phyloP scores from a whole-genome alignment of 2,329 filamentous ascomycete genomes.

The Neonectria faginata region DNA sequence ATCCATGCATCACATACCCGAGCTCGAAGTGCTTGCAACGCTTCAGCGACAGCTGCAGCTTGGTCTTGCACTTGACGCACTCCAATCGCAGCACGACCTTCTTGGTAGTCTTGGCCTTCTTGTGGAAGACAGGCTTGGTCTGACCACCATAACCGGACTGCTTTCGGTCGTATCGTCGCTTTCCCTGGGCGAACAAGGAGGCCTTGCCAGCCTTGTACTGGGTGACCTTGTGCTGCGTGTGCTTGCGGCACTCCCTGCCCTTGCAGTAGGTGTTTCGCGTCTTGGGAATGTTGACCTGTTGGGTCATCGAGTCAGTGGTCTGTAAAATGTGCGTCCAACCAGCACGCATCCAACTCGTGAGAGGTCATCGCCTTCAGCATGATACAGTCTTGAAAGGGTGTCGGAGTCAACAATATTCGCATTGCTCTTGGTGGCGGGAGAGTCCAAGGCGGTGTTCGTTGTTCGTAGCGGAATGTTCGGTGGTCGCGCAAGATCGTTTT shows the following conservation, averaged over 20 bases:
- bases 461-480: constrained; percentile 32
- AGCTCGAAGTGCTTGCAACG: constrained; percentile 99
- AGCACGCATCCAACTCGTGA: constrained; percentile 27
- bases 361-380: constrained; percentile 27
- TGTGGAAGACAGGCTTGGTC: constrained; percentile 99
- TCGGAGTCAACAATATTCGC: constrained; percentile 19
- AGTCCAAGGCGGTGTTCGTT: constrained; percentile 26
- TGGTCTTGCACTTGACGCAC: constrained; percentile 98
- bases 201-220: constrained; percentile 99
- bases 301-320: constrained; percentile 48
- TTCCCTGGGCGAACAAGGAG: constrained; percentile 97
- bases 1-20: constrained; percentile 73
- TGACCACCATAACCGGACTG: constrained; percentile 99
- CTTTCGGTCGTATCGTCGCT: constrained; percentile 99
- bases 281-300: constrained; percentile 97
- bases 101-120: constrained; percentile 99
- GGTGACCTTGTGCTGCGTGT: constrained; percentile 92
- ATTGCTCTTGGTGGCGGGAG: constrained; percentile 11
- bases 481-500: constrained; percentile 35
- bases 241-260: constrained; percentile 92
- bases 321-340: constrained; percentile 27
- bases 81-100: constrained; percentile 99
- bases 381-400: constrained; percentile 38
- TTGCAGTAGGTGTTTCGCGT: constrained; percentile 98
- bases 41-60: constrained; percentile 97